Evolutionary conservation across 179 eudicot species (phyloP).

Genomic region (Amaranthus tricolor): DNA sequence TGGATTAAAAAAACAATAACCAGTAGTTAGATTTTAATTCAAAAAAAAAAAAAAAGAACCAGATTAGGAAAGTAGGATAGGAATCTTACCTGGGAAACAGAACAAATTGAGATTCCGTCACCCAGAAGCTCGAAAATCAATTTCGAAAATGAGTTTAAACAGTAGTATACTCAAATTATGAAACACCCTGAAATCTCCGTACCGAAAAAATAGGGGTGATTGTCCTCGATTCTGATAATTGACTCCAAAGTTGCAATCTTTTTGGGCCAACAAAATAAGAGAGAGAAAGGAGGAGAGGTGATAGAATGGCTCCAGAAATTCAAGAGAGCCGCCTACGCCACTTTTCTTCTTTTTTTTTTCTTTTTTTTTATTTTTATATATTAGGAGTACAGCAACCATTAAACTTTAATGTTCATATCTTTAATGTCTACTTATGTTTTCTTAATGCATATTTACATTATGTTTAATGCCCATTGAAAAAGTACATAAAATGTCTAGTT

Average conservation of each 20-base stretch:
- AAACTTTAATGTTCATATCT: too few relatives aligned
- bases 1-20: background rate
- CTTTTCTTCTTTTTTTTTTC: slow-evolving; percentile 4
- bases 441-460: too few relatives aligned
- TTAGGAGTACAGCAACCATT: background rate
- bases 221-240: background rate
- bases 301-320: slow-evolving; percentile 29
- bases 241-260: slow-evolving; percentile 3
- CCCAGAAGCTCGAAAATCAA: slow-evolving; percentile 15
- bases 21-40: background rate
- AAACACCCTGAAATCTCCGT: slow-evolving; percentile 11
- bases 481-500: too few relatives aligned
- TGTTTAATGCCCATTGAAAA: too few relatives aligned
- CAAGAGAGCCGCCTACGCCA: slow-evolving; percentile 33
- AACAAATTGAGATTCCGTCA: slow-evolving; percentile 7
- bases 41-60: background rate
- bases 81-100: slow-evolving; percentile 26
- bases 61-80: slow-evolving; percentile 7
- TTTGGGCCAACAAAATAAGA: slow-evolving; percentile 11
- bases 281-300: slow-evolving; percentile 10
- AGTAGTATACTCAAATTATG: background rate
- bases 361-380: background rate
- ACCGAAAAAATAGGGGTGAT: background rate
- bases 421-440: too few relatives aligned
- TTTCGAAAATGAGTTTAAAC: background rate